Evolutionary conservation across 257 asterid genomes (phyloP).

Genomic region (Solanum ossicruentum): DNA sequence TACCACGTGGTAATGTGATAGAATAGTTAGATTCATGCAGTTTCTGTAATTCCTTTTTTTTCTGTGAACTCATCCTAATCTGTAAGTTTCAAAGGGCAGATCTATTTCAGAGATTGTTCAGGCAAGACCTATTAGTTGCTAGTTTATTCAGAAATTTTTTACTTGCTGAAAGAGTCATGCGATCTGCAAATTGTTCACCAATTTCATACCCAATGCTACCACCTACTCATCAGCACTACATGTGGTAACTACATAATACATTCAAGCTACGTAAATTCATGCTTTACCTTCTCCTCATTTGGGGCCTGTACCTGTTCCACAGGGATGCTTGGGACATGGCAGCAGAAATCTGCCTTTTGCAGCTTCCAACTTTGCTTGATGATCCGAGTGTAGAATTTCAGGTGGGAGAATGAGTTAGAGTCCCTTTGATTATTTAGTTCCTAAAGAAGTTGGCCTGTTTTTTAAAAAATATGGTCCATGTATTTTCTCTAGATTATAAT

Average conservation of each 20-base stretch:
- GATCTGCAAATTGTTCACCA: constrained; percentile 97
- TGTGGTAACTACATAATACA: constrained; percentile 52
- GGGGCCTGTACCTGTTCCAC: constrained; percentile 4
- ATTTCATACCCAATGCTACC: constrained; percentile 84
- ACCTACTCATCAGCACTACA: constrained; percentile 94
- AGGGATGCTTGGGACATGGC: constrained; percentile 99
- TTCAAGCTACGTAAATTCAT: not conserved
- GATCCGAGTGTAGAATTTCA: constrained; percentile 92
- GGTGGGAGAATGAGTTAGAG: constrained; percentile 21
- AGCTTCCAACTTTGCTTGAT: constrained; percentile 76
- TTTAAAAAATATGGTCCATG: not conserved
- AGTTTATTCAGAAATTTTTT: constrained; percentile 89
- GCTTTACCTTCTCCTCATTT: constrained; percentile 2
- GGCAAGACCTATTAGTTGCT: constrained; percentile 97
- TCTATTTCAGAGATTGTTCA: constrained; percentile 88
- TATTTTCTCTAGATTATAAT: not conserved
- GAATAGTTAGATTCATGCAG: not conserved
- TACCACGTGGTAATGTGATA: constrained; percentile 71
- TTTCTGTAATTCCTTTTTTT: not conserved
- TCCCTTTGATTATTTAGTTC: not conserved
- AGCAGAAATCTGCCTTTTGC: constrained; percentile 96
- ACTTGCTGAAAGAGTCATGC: constrained; percentile 98
- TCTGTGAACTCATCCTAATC: not conserved
- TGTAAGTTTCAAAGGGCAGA: constrained; percentile 38
- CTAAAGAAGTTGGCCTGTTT: not conserved